Evolutionary conservation across 2,329 filamentous ascomycete species (phyloP).

Genomic region (Colletotrichum gloeosporioides): DNA sequence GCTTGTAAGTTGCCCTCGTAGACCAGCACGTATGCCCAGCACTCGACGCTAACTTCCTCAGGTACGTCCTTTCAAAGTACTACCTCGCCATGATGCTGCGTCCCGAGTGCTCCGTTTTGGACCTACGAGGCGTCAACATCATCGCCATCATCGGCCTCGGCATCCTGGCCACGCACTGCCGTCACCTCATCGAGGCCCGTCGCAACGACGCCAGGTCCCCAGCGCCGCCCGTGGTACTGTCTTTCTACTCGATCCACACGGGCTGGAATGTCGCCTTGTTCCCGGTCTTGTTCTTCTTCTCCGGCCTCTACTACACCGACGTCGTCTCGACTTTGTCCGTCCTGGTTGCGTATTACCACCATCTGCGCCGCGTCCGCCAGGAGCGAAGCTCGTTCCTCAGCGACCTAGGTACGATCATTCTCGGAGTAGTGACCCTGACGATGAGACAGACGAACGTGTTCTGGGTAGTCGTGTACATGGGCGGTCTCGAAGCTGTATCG

Average conservation of each 20-base stretch:
- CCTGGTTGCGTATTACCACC: slow-evolving; percentile 69
- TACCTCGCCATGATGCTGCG: slow-evolving; percentile 25
- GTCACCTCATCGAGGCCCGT: slow-evolving; percentile 54
- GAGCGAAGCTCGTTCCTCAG: slow-evolving; percentile 37
- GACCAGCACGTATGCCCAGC: not conserved
- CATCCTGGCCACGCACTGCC: slow-evolving; percentile 55
- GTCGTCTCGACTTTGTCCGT: slow-evolving; percentile 81
- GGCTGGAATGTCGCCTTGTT: slow-evolving; percentile 85
- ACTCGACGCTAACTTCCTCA: slow-evolving; percentile 24
- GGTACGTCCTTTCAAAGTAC: slow-evolving; percentile 52
- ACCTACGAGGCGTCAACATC: slow-evolving; percentile 56
- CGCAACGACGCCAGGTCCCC: slow-evolving; percentile 10
- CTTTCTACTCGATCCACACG: slow-evolving; percentile 58
- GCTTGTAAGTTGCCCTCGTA: slow-evolving; percentile 60
- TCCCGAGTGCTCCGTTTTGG: slow-evolving; percentile 41
- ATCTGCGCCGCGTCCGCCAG: slow-evolving; percentile 49
- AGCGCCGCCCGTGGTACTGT: slow-evolving; percentile 29
- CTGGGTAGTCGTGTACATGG: slow-evolving; percentile 85
- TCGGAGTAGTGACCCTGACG: slow-evolving; percentile 71
- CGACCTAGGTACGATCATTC: slow-evolving; percentile 50
- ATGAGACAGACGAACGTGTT: slow-evolving; percentile 98
- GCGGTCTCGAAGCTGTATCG: slow-evolving; percentile 62
- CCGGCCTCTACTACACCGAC: slow-evolving; percentile 93
- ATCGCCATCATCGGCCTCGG: slow-evolving; percentile 47
- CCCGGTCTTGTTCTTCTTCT: slow-evolving; percentile 95